Evolutionary conservation across 169 alveolate genomes (phyloP).

Genomic region (Eimeria falciformis): DNA sequence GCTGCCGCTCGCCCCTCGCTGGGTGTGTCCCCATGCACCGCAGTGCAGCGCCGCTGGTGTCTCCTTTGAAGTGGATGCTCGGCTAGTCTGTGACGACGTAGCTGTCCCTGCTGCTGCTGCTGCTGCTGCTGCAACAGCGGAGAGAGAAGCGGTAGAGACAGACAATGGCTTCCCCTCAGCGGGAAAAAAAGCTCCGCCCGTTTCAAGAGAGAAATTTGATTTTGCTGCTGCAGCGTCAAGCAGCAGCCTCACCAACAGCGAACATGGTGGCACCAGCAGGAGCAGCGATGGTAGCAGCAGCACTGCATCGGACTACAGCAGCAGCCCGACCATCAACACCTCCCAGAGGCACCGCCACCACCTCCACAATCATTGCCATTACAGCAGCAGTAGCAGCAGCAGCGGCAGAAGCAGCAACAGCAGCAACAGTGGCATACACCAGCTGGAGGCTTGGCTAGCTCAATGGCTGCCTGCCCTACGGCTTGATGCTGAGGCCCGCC

Average conservation of each 20-base stretch:
- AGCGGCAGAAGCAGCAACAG: slow-evolving; percentile 48
- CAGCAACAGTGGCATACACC: slow-evolving; percentile 32
- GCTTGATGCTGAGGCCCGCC: slow-evolving; percentile 6
- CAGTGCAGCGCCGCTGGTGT: slow-evolving; percentile 43
- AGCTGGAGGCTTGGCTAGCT: slow-evolving; percentile 22
- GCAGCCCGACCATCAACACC: slow-evolving; percentile 8
- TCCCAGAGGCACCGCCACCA: background rate
- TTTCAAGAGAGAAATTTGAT: background rate
- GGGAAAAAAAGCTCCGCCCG: background rate
- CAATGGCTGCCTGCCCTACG: slow-evolving; percentile 40
- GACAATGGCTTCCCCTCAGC: background rate
- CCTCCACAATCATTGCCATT: background rate
- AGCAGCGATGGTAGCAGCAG: background rate
- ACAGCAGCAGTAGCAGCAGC: slow-evolving; percentile 24
- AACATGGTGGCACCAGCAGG: background rate
- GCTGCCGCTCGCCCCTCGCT: slow-evolving; percentile 17
- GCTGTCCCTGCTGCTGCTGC: slow-evolving; percentile 52
- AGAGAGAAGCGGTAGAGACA: background rate
- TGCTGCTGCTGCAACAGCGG: slow-evolving; percentile 32
- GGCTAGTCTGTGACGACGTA: background rate
- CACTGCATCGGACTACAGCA: background rate
- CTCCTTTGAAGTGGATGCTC: slow-evolving; percentile 27
- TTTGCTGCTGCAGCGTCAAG: slow-evolving; percentile 6
- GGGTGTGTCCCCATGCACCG: slow-evolving; percentile 49
- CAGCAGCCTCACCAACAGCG: background rate